Evolutionary conservation across 2,329 filamentous ascomycete genomes (phyloP), one percentile per base, ranked within the genome.

Genomic region (Colletotrichum cordylinicola): DNA sequence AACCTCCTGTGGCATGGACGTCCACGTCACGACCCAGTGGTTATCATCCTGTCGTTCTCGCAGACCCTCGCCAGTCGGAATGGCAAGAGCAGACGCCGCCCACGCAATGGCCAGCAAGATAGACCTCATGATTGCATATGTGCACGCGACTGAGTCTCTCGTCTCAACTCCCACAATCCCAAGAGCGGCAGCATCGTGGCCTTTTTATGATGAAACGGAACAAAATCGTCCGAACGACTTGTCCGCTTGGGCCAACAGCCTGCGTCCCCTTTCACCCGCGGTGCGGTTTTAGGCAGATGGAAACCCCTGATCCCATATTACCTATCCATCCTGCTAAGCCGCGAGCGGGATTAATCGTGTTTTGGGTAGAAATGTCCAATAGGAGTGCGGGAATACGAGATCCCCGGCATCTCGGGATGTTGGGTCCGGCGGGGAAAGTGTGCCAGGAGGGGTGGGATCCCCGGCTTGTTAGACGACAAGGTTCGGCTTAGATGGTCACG

Each of bases 11-110:
- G 92, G 91, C 92, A 93, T 93, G 4, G 91, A 87, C 0, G 90
- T 89, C 92, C 92, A 94, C 3, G 90, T 91, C 76, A 90, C 88
- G 8, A 93, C 88, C 92, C 92, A 93, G 78, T 92, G 90, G 58
- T 86, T 80, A 37, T 82, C 82, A n/a, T 83, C 81, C 18, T 76
- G 72, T 61, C 69, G 58, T 37, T 66, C 39, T 13, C 74, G 39
- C n/a, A 77, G 24, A 10, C 33, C 27, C 2, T 48, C 18, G 12
- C 18, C 18, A 0, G 58, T 70, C 9, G 67, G 58, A 8, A 74
- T 6, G 15, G 67, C 62, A 4, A 56, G 3, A 7, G 33, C 27
- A 33, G 43, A 12, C 35, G 43, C 27, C 39, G 67, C 66, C 67
- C 66, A 70, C 12, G 48, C 27, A 8, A 65, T 15, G 15, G 18